These are phyloP conservation scores for Epichloe hybrida DNA, from an alignment of 2,329 filamentous ascomycete genomes.

Conservation along the genomic window DNA sequence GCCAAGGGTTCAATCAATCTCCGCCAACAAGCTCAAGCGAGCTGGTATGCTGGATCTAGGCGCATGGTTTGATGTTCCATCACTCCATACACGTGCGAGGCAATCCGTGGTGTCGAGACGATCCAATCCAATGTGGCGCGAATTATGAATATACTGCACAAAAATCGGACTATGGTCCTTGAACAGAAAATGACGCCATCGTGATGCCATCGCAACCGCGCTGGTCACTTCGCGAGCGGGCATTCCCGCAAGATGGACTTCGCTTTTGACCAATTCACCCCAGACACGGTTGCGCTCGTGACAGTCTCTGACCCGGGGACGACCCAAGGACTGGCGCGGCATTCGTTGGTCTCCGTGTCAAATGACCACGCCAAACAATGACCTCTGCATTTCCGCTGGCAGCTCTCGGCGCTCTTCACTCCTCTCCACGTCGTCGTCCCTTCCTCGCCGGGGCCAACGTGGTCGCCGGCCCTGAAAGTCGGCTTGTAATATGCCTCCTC, in stretches of 20 bases:
- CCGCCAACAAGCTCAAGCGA: too few species aligned
- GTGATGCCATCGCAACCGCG: not conserved
- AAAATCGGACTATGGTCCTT: too few species aligned
- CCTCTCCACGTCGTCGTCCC: conserved; percentile 23
- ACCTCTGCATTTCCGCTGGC: conserved; percentile 27
- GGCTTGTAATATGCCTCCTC: conserved; percentile 17
- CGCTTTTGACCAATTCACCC: conserved; percentile 19
- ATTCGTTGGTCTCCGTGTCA: conserved; percentile 25
- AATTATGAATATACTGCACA: not conserved
- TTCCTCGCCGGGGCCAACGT: conserved; percentile 37
- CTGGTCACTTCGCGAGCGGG: not conserved
- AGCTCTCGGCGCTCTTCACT: conserved; percentile 27
- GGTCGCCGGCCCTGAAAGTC: conserved; percentile 26
- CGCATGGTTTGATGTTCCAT: too few species aligned
- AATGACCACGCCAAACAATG: conserved; percentile 40
- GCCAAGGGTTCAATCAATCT: too few species aligned
- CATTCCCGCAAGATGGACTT: conserved; percentile 12
- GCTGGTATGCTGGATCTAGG: too few species aligned
- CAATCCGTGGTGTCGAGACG: not conserved
- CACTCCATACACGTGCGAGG: too few species aligned
- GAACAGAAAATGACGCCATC: too few species aligned
- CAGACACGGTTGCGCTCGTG: conserved; percentile 11
- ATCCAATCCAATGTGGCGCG: not conserved
- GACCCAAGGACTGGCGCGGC: conserved; percentile 36
- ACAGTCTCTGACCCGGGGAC: conserved; percentile 24